These are phyloP conservation scores for Kingdonia uniflora DNA, from an alignment of 164 flowering plant species.

Conservation along the genomic window DNA sequence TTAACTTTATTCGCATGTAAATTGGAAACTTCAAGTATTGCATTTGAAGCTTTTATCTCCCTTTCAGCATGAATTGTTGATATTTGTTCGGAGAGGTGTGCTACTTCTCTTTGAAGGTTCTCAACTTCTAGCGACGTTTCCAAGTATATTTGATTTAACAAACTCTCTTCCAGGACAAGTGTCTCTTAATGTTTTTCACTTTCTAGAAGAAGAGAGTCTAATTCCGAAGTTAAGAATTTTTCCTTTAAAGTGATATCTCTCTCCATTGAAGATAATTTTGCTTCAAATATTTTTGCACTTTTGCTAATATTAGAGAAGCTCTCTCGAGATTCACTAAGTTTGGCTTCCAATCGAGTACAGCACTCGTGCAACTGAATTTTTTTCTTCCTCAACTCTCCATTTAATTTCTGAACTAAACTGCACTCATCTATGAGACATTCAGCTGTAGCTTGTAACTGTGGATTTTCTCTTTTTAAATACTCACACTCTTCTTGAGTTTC, in stretches of 20 bases:
- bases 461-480: slow-evolving; percentile 36
- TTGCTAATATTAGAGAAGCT: slow-evolving; percentile 26
- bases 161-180: slow-evolving; percentile 27
- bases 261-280: slow-evolving; percentile 28
- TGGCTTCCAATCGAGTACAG: slow-evolving; percentile 35
- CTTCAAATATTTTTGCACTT: slow-evolving; percentile 40
- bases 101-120: slow-evolving; percentile 48
- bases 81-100: slow-evolving; percentile 35
- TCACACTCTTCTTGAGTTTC: slow-evolving; percentile 50
- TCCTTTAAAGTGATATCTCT: slow-evolving; percentile 44
- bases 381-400: slow-evolving; percentile 38
- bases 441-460: slow-evolving; percentile 33
- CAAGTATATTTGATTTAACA: slow-evolving; percentile 29
- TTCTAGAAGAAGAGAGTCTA: too few relatives aligned
- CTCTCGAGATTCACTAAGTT: slow-evolving; percentile 30
- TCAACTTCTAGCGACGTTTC: slow-evolving; percentile 45
- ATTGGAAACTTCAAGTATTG: slow-evolving; percentile 34
- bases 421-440: slow-evolving; percentile 40
- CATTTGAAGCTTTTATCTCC: slow-evolving; percentile 39
- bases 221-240: slow-evolving; percentile 32
- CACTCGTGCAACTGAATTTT: slow-evolving; percentile 41
- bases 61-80: slow-evolving; percentile 32
- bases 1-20: slow-evolving; percentile 41
- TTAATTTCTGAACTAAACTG: slow-evolving; percentile 36
- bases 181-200: slow-evolving; percentile 35